Evolutionary conservation across 2,329 filamentous ascomycete genomes (phyloP), one percentile per base, ranked within the genome.

Genomic region (Teratosphaeria pseudoeucalypti): DNA sequence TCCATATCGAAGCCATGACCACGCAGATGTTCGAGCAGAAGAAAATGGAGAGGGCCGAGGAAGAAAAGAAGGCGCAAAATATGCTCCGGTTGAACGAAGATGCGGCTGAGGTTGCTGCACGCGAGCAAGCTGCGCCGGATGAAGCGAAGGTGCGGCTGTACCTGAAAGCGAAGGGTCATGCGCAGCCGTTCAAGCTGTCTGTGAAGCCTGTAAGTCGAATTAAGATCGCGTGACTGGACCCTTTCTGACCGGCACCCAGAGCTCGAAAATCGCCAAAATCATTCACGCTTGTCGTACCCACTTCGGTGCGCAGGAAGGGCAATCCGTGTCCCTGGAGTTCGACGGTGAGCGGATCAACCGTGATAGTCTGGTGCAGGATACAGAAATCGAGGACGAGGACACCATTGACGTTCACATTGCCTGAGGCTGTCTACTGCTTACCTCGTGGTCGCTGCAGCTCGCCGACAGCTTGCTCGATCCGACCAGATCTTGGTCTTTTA

Each of bases 1-100:
- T 95, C n/a, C 82, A 87, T 64, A 80, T 95, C 63, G 86, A 92
- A 71, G 88, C 87, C 6, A 90, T 89, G 81, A 92, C 88, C 0
- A 78, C 84, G 7, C 83, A 87, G 11, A 73, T 82, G 1, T 87
- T 84, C 53, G 73, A 73, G 60, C 76, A 81, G 67, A 75, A 80
- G 63, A 74, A 75, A 57, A 74, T 77, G 34, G 76, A 80, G 61
- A 82, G 83, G 65, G 74, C 65, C 54, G 56, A 57, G 11, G 58
- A 69, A 60, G 63, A 62, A 47, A 43, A 59, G 55, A 59, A 57
- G 56, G 52, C 56, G 34, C 54, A 34, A 23, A 34, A 53, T 32
- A 54, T 19, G 56, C 32, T 26, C 12, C 54, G 57, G 6, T 58
- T 53, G 10, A 63, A 32, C 19, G 53, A 32, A 11, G 26, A 32